Evolutionary conservation across 2,329 filamentous ascomycete species (phyloP).

Genomic region (Talaromyces sp.): DNA sequence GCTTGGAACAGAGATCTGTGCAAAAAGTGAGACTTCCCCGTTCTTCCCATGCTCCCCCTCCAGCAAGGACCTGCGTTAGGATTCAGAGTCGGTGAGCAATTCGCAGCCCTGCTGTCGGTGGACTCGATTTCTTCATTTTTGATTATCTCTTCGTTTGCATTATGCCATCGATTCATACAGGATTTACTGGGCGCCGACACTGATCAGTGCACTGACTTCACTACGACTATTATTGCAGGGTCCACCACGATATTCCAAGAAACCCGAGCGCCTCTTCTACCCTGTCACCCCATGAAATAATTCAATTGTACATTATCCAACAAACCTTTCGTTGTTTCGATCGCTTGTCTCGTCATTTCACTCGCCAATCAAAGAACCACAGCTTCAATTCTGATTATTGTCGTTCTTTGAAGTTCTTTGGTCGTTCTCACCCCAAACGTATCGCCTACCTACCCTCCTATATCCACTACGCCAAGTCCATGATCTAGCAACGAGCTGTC

Average conservation of each 20-base stretch:
- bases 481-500: background rate
- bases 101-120: background rate
- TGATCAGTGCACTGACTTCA: background rate
- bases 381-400: background rate
- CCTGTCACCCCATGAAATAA: background rate
- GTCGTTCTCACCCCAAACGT: background rate
- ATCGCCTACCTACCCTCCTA: background rate
- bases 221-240: background rate
- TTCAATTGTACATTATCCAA: conserved; percentile 3
- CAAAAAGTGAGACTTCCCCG: background rate
- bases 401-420: background rate
- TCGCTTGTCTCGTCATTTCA: background rate
- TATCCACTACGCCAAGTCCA: background rate
- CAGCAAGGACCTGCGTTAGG: background rate
- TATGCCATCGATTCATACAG: background rate
- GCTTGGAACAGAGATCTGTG: background rate
- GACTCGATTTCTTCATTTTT: background rate
- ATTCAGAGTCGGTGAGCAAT: background rate
- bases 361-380: background rate
- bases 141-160: no score
- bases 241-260: background rate
- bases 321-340: background rate
- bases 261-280: background rate
- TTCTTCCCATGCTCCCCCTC: background rate
- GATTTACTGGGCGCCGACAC: no score